Evolutionary conservation across 495 filamentous ascomycete genomes (phyloP).

Genomic region (Hypoxylon subgilvum): DNA sequence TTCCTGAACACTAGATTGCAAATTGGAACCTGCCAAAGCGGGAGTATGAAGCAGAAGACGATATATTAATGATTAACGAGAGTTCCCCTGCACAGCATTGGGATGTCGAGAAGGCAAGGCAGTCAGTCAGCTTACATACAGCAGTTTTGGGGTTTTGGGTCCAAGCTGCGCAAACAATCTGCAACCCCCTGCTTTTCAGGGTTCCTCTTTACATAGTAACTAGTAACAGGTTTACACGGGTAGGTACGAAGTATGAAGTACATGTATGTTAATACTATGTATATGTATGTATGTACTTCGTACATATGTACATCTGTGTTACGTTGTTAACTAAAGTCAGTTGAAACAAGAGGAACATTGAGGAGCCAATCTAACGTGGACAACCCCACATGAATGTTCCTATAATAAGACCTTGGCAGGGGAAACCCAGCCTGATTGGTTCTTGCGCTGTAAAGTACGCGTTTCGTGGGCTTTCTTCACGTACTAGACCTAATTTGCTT

Average conservation of each 20-base stretch:
- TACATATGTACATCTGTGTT: no score
- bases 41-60: slow-evolving; percentile 2
- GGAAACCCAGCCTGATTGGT: slow-evolving; percentile 18
- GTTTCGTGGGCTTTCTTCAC: background rate
- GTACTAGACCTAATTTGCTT: background rate
- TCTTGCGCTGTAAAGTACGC: slow-evolving; percentile 28
- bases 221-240: no score
- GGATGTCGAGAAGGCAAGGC: slow-evolving; percentile 11
- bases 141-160: slow-evolving; percentile 17
- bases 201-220: no score
- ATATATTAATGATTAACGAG: background rate
- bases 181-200: background rate
- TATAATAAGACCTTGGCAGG: slow-evolving; percentile 35
- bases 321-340: no score
- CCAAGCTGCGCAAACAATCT: background rate
- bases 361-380: slow-evolving; percentile 11
- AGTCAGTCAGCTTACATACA: slow-evolving; percentile 2
- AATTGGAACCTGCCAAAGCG: slow-evolving; percentile 25
- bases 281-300: no score
- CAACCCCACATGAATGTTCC: slow-evolving; percentile 26
- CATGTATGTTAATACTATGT: background rate
- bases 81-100: background rate
- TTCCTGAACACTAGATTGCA: background rate
- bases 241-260: no score
- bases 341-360: slow-evolving; percentile 28